Evolutionary conservation across 139 green algal species (phyloP), one percentile per base, ranked within the genome.

Genomic region (Pleodorina starrii): DNA sequence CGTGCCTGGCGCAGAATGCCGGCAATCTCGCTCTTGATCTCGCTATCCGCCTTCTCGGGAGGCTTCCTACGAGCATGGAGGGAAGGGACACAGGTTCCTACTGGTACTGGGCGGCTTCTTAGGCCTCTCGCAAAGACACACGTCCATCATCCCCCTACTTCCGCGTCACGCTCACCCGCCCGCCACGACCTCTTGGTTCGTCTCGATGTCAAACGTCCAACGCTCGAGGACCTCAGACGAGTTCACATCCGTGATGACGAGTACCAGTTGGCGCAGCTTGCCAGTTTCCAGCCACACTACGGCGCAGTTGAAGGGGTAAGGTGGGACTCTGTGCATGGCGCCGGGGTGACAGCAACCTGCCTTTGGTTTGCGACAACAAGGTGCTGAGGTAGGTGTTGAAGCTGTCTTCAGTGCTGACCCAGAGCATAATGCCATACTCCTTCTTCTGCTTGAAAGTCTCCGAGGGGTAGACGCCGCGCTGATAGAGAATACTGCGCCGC

Each of bases 161-260:
- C n/a, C n/a, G n/a, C n/a, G n/a, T n/a, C n/a, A n/a, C n/a, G n/a
- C n/a, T 90, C 89, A 95, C 95, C 90, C 92, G 38, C 93, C 94
- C 17, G 23, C 79, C 25, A 96, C 14, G 17, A 95, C 94, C 0
- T 92, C 91, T 77, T 94, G 91, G 84, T 99, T 95, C 6, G 97
- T 98, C 43, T 99, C 93, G 43, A 99, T 96, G 92, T 98, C 94
- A 92, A 99, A 99, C 0, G 96, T 97, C 98, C 98, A 99, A 4
- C 98, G 93, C 94, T 99, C 98, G 81, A 99, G 90, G 21, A 98
- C 95, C 83, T 98, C 94, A 16, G 96, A 93, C 25, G 73, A 95
- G 25, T 75, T 85, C 0, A 85, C 93, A 48, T 93, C 94, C 5
- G 93, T 95, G 16, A 99, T 90, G 5, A 99, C 97, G 75, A 99